A percentile compares a stretch with the other conserved stretches of the same genome.
Evolutionary conservation across 75 land plant genomes (phyloP).

Genomic region (Selaginella moellendorffii): DNA sequence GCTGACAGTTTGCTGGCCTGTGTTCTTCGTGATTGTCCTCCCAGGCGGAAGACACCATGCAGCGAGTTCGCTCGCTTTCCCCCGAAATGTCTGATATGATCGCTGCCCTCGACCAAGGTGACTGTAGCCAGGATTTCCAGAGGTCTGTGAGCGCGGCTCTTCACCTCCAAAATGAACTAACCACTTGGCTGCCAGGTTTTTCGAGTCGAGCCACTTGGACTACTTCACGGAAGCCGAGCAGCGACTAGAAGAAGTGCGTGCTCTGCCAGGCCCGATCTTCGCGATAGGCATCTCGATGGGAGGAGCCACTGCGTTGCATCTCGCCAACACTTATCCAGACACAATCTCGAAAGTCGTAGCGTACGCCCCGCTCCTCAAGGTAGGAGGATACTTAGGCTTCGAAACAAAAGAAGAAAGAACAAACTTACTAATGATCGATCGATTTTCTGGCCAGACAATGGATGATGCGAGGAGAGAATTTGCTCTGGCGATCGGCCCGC

Average conservation of each 20-base stretch:
- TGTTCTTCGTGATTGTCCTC: no score
- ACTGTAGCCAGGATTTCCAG: background rate
- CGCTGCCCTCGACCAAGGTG: no score
- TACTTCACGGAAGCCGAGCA: conserved; percentile 17
- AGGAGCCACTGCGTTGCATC: conserved; percentile 15
- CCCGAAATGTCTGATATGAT: no score
- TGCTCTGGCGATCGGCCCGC: conserved; percentile 10
- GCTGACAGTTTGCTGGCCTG: no score
- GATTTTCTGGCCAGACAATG: background rate
- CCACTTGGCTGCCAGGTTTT: conserved; percentile 9
- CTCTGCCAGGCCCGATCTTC: conserved; percentile 23
- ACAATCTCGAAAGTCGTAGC: conserved; percentile 15
- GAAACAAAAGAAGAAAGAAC: background rate
- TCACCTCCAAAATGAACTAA: background rate
- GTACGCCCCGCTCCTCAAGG: conserved; percentile 23
- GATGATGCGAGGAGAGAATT: background rate
- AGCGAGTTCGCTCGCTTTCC: no score
- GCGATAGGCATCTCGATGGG: conserved; percentile 22
- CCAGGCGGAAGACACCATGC: no score
- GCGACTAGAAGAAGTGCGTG: conserved; percentile 11
- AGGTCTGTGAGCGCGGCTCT: background rate
- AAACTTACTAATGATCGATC: conserved; percentile 4
- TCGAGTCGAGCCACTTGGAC: conserved; percentile 13
- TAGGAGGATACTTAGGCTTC: background rate
- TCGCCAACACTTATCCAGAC: conserved; percentile 16